Evolutionary conservation across 495 filamentous ascomycete species (phyloP), one percentile per base, ranked within the genome.

Genomic region (Lasiosphaeria ovina): DNA sequence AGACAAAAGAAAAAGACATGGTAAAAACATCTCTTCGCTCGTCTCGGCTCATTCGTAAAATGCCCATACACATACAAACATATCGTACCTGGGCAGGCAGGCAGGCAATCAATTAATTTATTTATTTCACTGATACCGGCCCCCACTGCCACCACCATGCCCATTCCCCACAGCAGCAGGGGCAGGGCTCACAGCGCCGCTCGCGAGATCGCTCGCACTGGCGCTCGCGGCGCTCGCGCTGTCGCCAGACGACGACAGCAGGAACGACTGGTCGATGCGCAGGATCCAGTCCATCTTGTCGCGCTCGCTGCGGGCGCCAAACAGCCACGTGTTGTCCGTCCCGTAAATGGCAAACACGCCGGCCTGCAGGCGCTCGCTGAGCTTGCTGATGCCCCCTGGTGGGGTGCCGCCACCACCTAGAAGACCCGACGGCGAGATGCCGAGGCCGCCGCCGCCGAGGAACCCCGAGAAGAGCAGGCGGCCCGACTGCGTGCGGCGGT

Each of bases 251-350:
- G 62, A 66, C 14, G 74, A 70, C 55, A 66, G 66, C 33, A 66
- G 45, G 60, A 74, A 80, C 47, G 74, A 77, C 65, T 86, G 83
- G 63, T 87, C 85, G 59, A 97, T 88, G 68, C 85, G 87, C 65
- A 90, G 77, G 65, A 98, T 94, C 94, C 94, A 98, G 69, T 97
- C 93, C 32, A 91, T 85, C 77, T 95, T 96, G 67, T 97, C 91
- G 12, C 85, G 77, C 76, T 97, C 93, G 58, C 83, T 91, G 51
- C 91, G 79, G 48, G 91, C 89, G 32, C 91, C 90, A 75, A 99
- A 98, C 54, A 99, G 78, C 83, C 90, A 99, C 42, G 93, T 95
- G 66, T 96, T 97, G 67, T 93, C 85, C 60, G 87, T 87, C 42
- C 90, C 93, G 69, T 97, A 98, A 51, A 99, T 84, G 11, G 95